Evolutionary conservation across 2,329 filamentous ascomycete species (phyloP).

Genomic region (Monilinia aucupariae): DNA sequence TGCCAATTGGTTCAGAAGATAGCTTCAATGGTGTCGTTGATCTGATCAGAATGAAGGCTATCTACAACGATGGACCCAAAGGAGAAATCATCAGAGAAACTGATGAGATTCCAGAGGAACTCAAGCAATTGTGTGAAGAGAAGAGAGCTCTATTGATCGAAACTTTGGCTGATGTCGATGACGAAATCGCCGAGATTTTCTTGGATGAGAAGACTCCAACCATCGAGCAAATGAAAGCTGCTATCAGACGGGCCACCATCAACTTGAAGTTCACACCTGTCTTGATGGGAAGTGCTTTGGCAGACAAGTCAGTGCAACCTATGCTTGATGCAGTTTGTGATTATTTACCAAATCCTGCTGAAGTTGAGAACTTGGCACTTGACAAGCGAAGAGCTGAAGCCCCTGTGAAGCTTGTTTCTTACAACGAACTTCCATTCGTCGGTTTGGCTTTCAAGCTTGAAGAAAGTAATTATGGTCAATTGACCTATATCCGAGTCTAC

Average conservation of each 20-base stretch:
- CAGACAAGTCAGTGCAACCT: constrained; percentile 90
- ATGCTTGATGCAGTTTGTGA: constrained; percentile 97
- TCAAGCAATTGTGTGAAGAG: constrained; percentile 71
- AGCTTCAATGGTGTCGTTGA: constrained; percentile 90
- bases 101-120: constrained; percentile 76
- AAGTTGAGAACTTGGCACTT: constrained; percentile 84
- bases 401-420: constrained; percentile 80
- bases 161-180: constrained; percentile 93
- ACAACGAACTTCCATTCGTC: constrained; percentile 89
- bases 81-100: constrained; percentile 72
- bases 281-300: constrained; percentile 91
- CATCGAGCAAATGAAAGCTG: constrained; percentile 78
- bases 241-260: constrained; percentile 88
- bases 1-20: constrained; percentile 90
- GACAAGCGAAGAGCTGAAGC: constrained; percentile 75
- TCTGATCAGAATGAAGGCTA: constrained; percentile 82
- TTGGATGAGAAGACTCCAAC: constrained; percentile 80
- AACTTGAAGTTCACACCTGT: constrained; percentile 86
- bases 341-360: constrained; percentile 85
- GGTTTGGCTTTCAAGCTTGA: constrained; percentile 98
- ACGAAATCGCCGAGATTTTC: constrained; percentile 94
- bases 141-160: constrained; percentile 84
- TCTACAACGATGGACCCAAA: constrained; percentile 82
- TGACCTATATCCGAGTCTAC: constrained; percentile 98
- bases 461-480: constrained; percentile 96